A percentile compares a stretch with the other conserved stretches of the same genome.
Evolutionary conservation across 1,139 yeast genomes (phyloP).

Genomic region (Pichia terricola): DNA sequence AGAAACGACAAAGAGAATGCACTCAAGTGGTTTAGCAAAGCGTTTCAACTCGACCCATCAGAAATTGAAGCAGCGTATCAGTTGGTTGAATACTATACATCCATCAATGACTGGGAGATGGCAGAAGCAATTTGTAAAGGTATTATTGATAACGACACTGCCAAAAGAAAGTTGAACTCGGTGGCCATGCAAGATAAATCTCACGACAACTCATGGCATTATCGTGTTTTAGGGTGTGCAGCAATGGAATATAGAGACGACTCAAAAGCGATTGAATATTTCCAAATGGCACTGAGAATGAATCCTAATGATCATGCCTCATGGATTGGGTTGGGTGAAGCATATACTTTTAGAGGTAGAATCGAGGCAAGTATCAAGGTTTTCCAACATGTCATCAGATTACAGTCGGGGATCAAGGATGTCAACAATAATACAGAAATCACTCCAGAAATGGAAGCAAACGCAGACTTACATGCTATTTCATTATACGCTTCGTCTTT

Average conservation of each 20-base stretch:
- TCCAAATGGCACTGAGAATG: conserved; percentile 75
- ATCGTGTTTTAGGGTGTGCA: conserved; percentile 74
- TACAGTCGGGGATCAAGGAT: conserved; percentile 30
- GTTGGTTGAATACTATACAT: conserved; percentile 60
- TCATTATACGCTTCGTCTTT: conserved; percentile 62
- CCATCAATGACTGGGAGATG: conserved; percentile 68
- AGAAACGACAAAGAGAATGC: conserved; percentile 60
- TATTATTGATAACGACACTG: conserved; percentile 53
- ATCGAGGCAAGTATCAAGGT: conserved; percentile 82
- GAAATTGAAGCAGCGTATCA: conserved; percentile 68
- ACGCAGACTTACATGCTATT: conserved; percentile 41
- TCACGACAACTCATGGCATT: conserved; percentile 55
- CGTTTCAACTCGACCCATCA: conserved; percentile 76
- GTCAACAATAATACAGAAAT: conserved; percentile 20
- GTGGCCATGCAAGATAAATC: conserved; percentile 14
- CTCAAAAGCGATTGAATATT: conserved; percentile 77
- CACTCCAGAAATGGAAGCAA: conserved; percentile 9
- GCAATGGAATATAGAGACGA: conserved; percentile 65
- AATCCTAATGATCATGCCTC: conserved; percentile 60
- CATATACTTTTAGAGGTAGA: conserved; percentile 78
- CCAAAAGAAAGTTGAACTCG: conserved; percentile 36
- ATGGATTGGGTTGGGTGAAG: conserved; percentile 94
- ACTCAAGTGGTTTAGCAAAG: conserved; percentile 78
- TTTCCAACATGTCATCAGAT: conserved; percentile 50
- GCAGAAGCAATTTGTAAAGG: conserved; percentile 68